phyloP scores from a whole-genome alignment of 2,329 filamentous ascomycete genomes.

The Magnaporthales sp. region DNA sequence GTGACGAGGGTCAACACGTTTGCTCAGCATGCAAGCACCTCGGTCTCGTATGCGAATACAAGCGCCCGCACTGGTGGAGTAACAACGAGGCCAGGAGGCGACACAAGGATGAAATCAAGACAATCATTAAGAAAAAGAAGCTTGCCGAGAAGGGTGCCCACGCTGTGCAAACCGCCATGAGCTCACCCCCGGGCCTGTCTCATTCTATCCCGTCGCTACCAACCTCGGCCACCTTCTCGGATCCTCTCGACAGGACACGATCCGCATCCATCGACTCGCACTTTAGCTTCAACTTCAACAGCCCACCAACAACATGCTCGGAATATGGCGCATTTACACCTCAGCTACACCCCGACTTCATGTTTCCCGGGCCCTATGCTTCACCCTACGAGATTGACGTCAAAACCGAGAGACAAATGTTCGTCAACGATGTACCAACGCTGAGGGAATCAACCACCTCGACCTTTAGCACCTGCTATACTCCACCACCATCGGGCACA shows the following conservation, averaged over 20 bases:
- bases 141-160: constrained; percentile 72
- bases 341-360: constrained; percentile 54
- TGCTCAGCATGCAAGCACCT: constrained; percentile 65
- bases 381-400: constrained; percentile 90
- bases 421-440: constrained; percentile 81
- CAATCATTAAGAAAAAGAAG: constrained; percentile 96
- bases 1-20: constrained; percentile 53
- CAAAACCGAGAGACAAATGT: constrained; percentile 91
- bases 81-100: constrained; percentile 77
- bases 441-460: constrained; percentile 80
- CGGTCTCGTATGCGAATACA: constrained; percentile 87
- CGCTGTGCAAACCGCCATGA: constrained; percentile 44
- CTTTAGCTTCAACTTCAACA: constrained; percentile 69
- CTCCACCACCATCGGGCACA: constrained; percentile 62
- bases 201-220: constrained; percentile 57
- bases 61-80: constrained; percentile 94
- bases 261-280: constrained; percentile 76
- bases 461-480: constrained; percentile 85
- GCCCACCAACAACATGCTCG: constrained; percentile 36
- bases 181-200: constrained; percentile 69
- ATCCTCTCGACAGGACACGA: constrained; percentile 62
- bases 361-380: constrained; percentile 40
- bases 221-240: constrained; percentile 72
- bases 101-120: constrained; percentile 95
- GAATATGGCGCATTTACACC: constrained; percentile 53